Evolutionary conservation across 2,329 filamentous ascomycete species (phyloP).

Genomic region (Neurospora sp.): DNA sequence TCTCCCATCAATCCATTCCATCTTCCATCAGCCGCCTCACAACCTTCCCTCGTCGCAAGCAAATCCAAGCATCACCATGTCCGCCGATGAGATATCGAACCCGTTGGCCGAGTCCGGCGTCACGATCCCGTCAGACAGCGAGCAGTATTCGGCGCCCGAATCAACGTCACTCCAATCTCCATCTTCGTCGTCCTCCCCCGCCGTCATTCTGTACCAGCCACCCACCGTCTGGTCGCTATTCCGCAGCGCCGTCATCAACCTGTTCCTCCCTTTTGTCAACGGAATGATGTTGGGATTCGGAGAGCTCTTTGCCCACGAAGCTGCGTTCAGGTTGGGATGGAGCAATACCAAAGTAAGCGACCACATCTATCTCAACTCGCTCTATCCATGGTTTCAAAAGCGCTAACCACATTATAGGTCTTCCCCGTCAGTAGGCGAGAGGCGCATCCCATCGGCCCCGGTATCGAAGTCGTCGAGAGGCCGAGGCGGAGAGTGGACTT

Average conservation of each 20-base stretch:
- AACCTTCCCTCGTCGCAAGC: neutral
- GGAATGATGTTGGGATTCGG: constrained; percentile 97
- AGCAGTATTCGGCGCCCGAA: constrained; percentile 64
- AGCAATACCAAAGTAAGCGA: constrained; percentile 74
- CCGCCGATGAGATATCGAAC: constrained; percentile 39
- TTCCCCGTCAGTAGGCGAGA: constrained; percentile 52
- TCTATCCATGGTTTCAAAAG: neutral
- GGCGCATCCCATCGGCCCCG: constrained; percentile 63
- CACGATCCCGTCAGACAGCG: constrained; percentile 74
- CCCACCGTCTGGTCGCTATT: constrained; percentile 80
- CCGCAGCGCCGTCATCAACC: constrained; percentile 85
- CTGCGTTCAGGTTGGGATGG: constrained; percentile 89
- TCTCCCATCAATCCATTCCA: neutral
- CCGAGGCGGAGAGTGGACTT: constrained; percentile 47
- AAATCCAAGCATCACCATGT: constrained; percentile 30
- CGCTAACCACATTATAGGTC: constrained; percentile 30
- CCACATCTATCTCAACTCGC: neutral
- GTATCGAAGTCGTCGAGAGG: constrained; percentile 67
- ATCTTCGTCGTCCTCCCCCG: constrained; percentile 53
- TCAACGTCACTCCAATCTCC: constrained; percentile 43
- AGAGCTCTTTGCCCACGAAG: constrained; percentile 92
- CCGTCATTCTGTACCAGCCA: constrained; percentile 77
- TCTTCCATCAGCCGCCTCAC: neutral
- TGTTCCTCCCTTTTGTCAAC: constrained; percentile 93
- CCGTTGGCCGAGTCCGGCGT: constrained; percentile 62